phyloP scores from a whole-genome alignment of 2,329 filamentous ascomycete genomes.

The Massarina eburnea region DNA sequence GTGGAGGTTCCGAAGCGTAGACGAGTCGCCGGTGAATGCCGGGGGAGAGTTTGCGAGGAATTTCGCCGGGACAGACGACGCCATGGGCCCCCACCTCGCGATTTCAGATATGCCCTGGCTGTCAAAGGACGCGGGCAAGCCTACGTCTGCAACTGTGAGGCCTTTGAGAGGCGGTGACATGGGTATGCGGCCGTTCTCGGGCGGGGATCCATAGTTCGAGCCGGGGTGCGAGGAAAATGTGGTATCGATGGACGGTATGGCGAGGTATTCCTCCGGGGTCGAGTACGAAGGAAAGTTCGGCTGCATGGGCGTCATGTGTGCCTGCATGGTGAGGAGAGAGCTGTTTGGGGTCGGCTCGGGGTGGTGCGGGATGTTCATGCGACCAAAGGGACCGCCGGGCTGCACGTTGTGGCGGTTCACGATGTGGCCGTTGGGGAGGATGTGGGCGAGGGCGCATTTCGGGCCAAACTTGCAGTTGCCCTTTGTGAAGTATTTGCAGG shows the following conservation, averaged over 20 bases:
- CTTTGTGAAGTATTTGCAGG: slow-evolving; percentile 99
- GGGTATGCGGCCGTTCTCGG: slow-evolving; percentile 65
- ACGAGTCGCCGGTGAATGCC: slow-evolving; percentile 63
- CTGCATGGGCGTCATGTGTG: slow-evolving; percentile 43
- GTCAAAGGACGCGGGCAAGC: slow-evolving; percentile 91
- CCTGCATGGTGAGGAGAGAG: slow-evolving; percentile 66
- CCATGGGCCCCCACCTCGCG: slow-evolving; percentile 85
- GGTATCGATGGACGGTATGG: slow-evolving; percentile 59
- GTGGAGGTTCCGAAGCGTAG: slow-evolving; percentile 61
- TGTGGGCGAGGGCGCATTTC: slow-evolving; percentile 95
- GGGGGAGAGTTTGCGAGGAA: slow-evolving; percentile 86
- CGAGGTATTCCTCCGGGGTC: slow-evolving; percentile 45
- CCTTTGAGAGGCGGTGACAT: slow-evolving; percentile 73
- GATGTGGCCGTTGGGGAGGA: slow-evolving; percentile 88
- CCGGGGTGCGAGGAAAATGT: slow-evolving; percentile 60
- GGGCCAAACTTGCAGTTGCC: slow-evolving; percentile 99
- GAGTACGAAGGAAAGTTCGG: slow-evolving; percentile 42
- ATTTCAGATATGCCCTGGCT: slow-evolving; percentile 93
- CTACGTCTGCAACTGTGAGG: slow-evolving; percentile 92
- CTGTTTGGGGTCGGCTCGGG: slow-evolving; percentile 74
- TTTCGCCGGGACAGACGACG: slow-evolving; percentile 87
- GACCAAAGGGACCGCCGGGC: slow-evolving; percentile 63
- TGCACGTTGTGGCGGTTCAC: slow-evolving; percentile 68
- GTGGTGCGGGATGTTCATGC: slow-evolving; percentile 66
- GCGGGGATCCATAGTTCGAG: slow-evolving; percentile 79